These are phyloP conservation scores for Torulaspora franciscae DNA, from an alignment of 805 yeast species.

Conservation along the genomic window DNA sequence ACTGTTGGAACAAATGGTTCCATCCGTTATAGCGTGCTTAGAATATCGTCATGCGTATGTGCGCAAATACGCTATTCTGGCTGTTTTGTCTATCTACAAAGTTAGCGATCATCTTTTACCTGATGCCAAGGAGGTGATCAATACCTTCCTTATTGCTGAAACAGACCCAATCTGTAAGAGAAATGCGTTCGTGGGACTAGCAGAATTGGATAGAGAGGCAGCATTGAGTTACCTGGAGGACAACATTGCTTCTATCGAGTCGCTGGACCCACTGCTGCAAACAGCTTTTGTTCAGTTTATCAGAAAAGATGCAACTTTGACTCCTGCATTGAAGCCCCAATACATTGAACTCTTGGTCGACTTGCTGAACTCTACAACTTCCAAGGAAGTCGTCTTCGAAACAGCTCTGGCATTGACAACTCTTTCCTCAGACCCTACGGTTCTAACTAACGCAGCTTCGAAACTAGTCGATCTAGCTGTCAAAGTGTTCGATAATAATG, in stretches of 20 bases:
- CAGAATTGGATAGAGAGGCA: constrained; percentile 75
- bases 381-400: constrained; percentile 70
- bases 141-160: constrained; percentile 70
- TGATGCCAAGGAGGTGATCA: constrained; percentile 86
- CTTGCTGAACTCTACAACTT: constrained; percentile 60
- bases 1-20: constrained; percentile 89
- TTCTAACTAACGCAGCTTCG: constrained; percentile 72
- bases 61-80: constrained; percentile 93
- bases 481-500: constrained; percentile 91
- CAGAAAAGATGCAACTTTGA: constrained; percentile 65
- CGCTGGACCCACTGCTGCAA: constrained; percentile 78
- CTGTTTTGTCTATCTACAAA: constrained; percentile 74
- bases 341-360: constrained; percentile 71
- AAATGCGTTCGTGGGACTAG: constrained; percentile 86
- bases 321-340: constrained; percentile 60
- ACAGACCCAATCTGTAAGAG: constrained; percentile 91
- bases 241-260: constrained; percentile 52
- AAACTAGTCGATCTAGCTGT: constrained; percentile 85
- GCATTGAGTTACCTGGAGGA: constrained; percentile 80
- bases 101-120: constrained; percentile 86
- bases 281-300: constrained; percentile 88
- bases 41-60: constrained; percentile 98
- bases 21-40: constrained; percentile 83
- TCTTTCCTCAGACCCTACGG: constrained; percentile 57
- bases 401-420: constrained; percentile 76